Conservation (phyloP, 2,329 filamentous ascomycete genomes). For the Pseudocercospora macadamiae region DNA sequence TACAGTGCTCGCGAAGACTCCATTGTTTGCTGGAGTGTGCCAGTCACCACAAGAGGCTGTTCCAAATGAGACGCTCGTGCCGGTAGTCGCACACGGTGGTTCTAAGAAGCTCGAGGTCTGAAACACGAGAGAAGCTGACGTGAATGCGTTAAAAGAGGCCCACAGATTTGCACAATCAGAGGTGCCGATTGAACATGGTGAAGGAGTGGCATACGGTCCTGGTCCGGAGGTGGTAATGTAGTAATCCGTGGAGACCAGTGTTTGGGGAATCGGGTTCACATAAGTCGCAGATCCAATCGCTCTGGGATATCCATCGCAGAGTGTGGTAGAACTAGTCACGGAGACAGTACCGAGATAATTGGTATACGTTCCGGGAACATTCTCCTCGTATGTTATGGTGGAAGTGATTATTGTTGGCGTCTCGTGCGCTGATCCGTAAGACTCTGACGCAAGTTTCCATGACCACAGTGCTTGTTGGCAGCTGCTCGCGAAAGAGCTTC, state of each 20-base stretch:
- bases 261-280: not conserved
- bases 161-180: conserved; percentile 15
- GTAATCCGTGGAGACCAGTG: conserved; percentile 1
- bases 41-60: not conserved
- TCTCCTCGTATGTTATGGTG: not conserved
- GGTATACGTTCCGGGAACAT: not conserved
- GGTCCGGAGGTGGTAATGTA: conserved; percentile 11
- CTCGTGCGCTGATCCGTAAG: not conserved
- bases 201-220: conserved; percentile 18
- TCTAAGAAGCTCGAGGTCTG: conserved; percentile 1
- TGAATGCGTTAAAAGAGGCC: conserved; percentile 12
- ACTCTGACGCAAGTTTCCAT: conserved; percentile 11
- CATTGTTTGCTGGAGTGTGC: not conserved
- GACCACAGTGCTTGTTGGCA: conserved; percentile 16
- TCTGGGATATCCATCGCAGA: conserved; percentile 31
- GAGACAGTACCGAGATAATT: not conserved
- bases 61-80: conserved; percentile 12
- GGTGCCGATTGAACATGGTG: conserved; percentile 21
- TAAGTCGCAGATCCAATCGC: conserved; percentile 21
- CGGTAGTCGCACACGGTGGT: conserved; percentile 21
- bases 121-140: conserved; percentile 5
- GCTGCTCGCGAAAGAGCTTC: conserved; percentile 16
- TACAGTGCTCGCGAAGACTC: conserved; percentile 16
- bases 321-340: conserved; percentile 19
- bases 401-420: conserved; percentile 5